Conservation (phyloP, 768 basidiomycete species). For the Xerocomellus amylosporus region DNA sequence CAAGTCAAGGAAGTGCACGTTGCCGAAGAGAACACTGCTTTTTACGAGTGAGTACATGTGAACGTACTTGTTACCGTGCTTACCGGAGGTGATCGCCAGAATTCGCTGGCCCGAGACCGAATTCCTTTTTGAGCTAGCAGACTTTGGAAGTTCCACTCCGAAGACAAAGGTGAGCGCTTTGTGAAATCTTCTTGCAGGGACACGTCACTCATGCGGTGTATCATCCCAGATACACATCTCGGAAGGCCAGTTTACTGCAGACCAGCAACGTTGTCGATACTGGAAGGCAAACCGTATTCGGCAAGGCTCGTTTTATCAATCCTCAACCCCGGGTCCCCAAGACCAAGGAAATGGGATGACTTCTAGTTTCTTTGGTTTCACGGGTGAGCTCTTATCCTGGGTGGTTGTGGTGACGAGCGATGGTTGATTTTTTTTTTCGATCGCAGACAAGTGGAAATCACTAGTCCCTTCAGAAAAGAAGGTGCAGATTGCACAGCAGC, state of each 20-base stretch:
- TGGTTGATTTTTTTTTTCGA: neutral
- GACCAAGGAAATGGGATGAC: slow-evolving; percentile 11
- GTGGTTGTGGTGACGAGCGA: neutral
- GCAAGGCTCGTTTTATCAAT: slow-evolving; percentile 30
- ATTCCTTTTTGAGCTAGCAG: slow-evolving; percentile 25
- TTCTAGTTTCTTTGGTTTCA: slow-evolving; percentile 21
- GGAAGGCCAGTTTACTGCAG: slow-evolving; percentile 21
- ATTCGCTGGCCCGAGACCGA: slow-evolving; percentile 32
- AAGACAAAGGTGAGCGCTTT: slow-evolving; percentile 28
- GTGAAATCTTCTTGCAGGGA: neutral
- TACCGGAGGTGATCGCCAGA: slow-evolving; percentile 8
- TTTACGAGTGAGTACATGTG: slow-evolving; percentile 23
- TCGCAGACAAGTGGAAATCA: slow-evolving; percentile 27
- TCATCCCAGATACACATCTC: slow-evolving; percentile 21
- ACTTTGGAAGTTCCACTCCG: slow-evolving; percentile 24
- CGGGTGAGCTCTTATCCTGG: slow-evolving; percentile 13
- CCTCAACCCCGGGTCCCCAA: slow-evolving; percentile 11
- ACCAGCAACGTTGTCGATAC: slow-evolving; percentile 30
- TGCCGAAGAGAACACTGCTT: slow-evolving; percentile 26
- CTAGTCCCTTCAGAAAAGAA: slow-evolving; percentile 16
- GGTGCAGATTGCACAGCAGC: slow-evolving; percentile 19
- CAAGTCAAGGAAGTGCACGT: slow-evolving; percentile 25
- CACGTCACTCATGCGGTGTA: neutral
- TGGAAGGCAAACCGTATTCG: slow-evolving; percentile 31
- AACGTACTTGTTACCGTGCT: neutral